phyloP scores from a whole-genome alignment of 2,329 filamentous ascomycete species.

The Hysterium pulicare region DNA sequence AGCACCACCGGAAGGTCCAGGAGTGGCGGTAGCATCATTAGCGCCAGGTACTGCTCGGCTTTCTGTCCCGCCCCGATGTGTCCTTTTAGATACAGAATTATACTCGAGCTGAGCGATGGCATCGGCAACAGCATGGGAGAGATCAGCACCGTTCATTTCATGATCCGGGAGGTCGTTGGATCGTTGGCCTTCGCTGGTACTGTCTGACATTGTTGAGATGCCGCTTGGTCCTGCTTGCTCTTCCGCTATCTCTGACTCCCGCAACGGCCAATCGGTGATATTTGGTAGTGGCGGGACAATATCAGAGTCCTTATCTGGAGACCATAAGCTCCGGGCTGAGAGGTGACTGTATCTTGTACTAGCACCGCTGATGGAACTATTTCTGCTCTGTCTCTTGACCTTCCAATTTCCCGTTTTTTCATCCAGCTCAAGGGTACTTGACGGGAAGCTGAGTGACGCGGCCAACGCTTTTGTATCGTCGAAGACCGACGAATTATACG shows the following conservation, averaged over 20 bases:
- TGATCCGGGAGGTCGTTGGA: conserved; percentile 16
- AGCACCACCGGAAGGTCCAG: too few species aligned
- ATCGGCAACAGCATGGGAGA: too few species aligned
- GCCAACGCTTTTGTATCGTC: conserved; percentile 31
- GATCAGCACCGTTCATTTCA: conserved; percentile 15
- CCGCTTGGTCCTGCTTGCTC: not conserved
- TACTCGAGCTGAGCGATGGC: too few species aligned
- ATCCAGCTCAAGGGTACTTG: conserved; percentile 31
- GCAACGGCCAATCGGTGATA: conserved; percentile 21
- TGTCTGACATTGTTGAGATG: not conserved
- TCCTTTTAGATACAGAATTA: too few species aligned
- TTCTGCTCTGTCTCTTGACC: conserved; percentile 23
- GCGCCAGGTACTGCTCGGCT: too few species aligned
- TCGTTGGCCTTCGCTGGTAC: conserved; percentile 1
- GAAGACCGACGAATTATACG: conserved; percentile 27
- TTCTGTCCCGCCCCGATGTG: too few species aligned
- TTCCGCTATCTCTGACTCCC: conserved; percentile 12
- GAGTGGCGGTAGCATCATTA: too few species aligned
- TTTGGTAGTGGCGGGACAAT: conserved; percentile 24
- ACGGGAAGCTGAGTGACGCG: conserved; percentile 30
- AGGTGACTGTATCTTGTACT: conserved; percentile 11
- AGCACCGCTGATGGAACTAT: conserved; percentile 4
- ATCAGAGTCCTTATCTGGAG: conserved; percentile 18
- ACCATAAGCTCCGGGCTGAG: conserved; percentile 15
- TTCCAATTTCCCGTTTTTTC: conserved; percentile 30